phyloP scores from a whole-genome alignment of 306 rosid species.

The Rosa rugosa region DNA sequence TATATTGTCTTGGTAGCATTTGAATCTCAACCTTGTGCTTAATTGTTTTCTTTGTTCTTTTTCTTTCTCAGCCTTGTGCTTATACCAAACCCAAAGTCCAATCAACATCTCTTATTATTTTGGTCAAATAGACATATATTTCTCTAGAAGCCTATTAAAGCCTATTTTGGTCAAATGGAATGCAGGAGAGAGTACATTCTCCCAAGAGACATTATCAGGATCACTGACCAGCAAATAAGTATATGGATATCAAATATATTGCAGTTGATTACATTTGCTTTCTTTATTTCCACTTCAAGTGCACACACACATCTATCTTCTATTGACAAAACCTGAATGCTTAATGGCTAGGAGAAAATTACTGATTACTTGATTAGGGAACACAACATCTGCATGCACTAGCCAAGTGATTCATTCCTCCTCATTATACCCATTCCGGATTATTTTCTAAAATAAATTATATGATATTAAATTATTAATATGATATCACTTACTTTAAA shows the following conservation, averaged over 20 bases:
- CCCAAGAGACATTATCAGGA: neutral
- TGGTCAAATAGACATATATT: neutral
- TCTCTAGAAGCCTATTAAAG: neutral
- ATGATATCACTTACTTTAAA: constrained; percentile 40
- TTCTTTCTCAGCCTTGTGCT: neutral
- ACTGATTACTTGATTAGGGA: neutral
- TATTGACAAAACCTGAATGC: neutral
- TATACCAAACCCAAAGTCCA: neutral
- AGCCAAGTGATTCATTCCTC: neutral
- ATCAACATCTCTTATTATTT: neutral
- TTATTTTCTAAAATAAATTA: neutral
- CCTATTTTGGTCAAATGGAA: too few species aligned
- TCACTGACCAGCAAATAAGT: neutral
- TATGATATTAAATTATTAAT: constrained; percentile 3
- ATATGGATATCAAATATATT: neutral
- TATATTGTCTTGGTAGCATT: neutral
- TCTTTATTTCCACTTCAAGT: neutral
- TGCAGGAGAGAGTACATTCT: too few species aligned
- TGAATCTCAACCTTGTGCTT: neutral
- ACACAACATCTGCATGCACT: neutral
- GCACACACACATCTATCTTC: neutral
- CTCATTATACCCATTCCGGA: neutral
- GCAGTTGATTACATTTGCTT: neutral
- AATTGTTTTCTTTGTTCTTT: neutral
- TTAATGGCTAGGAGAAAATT: neutral